phyloP scores from a whole-genome alignment of 495 filamentous ascomycete genomes.

The Tuber borchii region DNA sequence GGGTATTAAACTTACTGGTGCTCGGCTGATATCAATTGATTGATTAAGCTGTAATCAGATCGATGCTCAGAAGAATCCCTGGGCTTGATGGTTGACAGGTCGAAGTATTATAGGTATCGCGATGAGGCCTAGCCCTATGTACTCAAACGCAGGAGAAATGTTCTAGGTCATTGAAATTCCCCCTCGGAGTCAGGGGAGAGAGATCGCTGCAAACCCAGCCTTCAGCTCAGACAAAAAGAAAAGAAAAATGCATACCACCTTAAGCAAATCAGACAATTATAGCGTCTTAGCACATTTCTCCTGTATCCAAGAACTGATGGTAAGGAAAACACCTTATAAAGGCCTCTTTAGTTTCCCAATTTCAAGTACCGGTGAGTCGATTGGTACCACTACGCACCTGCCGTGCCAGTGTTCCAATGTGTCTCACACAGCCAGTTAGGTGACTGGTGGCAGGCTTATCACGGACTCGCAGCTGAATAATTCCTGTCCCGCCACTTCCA shows the following conservation, averaged over 20 bases:
- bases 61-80: background rate
- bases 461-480: background rate
- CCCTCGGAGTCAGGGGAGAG: no score
- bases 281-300: no score
- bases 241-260: no score
- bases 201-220: no score
- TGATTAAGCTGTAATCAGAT: background rate
- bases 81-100: background rate
- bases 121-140: background rate
- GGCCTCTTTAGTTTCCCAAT: background rate
- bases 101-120: background rate
- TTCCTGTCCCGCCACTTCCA: background rate
- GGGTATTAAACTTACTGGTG: background rate
- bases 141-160: no score
- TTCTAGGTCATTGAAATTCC: no score
- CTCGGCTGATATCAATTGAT: background rate
- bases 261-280: no score
- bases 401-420: background rate
- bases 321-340: background rate
- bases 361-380: background rate
- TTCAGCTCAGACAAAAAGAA: no score
- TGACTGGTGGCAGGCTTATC: background rate
- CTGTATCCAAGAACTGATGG: no score
- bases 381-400: background rate
- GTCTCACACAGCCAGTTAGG: background rate